Percentiles rank a stretch among this genome's conserved stretches.
Conservation (phyloP, 371 early-diverging fungal genomes). For the Entomophthora muscae region DNA sequence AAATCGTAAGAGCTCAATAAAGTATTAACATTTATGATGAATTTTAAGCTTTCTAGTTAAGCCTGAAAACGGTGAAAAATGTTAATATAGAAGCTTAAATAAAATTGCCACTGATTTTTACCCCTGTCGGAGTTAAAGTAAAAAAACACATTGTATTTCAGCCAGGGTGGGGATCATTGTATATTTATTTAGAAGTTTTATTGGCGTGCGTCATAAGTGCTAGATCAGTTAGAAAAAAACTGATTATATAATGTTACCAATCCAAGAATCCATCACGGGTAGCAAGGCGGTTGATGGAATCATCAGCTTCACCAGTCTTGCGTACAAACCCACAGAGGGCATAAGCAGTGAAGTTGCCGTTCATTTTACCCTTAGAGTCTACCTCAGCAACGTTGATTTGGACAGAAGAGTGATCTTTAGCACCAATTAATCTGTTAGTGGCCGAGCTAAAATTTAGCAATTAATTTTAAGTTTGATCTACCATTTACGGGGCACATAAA, state of each 20-base stretch:
- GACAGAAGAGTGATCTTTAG: conserved; percentile 97
- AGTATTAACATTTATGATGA: no score
- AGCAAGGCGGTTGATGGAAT: conserved; percentile 91
- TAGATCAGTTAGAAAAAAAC: background rate
- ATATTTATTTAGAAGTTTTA: background rate
- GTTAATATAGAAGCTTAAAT: no score
- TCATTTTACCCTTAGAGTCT: conserved; percentile 67
- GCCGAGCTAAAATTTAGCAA: conserved; percentile 38
- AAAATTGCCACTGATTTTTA: no score
- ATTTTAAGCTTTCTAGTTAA: no score
- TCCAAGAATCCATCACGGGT: conserved; percentile 52
- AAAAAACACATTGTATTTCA: no score
- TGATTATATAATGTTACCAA: background rate
- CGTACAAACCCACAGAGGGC: conserved; percentile 91
- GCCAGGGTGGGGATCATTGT: no score
- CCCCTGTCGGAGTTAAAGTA: no score
- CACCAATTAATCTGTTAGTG: conserved; percentile 69
- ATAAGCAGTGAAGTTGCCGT: conserved; percentile 65
- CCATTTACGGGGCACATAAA: conserved; percentile 94
- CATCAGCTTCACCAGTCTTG: conserved; percentile 80
- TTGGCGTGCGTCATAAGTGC: background rate
- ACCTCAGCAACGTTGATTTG: conserved; percentile 96
- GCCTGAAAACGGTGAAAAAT: no score
- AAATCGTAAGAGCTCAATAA: no score
- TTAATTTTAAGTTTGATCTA: conserved; percentile 14